Evolutionary conservation across 228 moss, liverwort and hornwort genomes (phyloP), one percentile per base, ranked within the genome.

Genomic region (Sphagnum magellanicum): DNA sequence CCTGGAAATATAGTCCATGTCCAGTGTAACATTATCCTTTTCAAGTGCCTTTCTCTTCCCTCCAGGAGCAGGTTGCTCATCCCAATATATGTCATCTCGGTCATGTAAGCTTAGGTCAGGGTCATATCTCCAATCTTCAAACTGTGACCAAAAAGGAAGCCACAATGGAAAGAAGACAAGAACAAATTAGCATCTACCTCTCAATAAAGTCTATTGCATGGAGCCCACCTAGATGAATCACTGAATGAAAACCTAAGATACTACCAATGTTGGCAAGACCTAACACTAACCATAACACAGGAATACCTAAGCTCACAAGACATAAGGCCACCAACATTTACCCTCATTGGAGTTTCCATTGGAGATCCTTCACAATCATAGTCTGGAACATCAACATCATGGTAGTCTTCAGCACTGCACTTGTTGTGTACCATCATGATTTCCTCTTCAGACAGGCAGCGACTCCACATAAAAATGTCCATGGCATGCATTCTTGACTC

Each of bases 401-500:
- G 91, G 66, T 89, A 91, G 59, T 92, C 95, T 63, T 89, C 88
- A 4, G 87, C 87, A 74, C 81, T 93, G 49, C 90, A 89, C 74
- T 87, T 87, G 57, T 92, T 90, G 68, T 98, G 89, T 50, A 98
- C 93, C 58, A 77, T 71, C 74, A 90, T 64, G 16, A 98, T 90
- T 71, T 98, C 98, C 75, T 98, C 98, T 79, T 98, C 98, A 5
- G 92, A 81, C 68, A 98, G 75, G 69, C 93, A 83, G 62, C 94
- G 87, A 14, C 98, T 91, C 98, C 98, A 98, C 80, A 98, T 83
- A 68, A 98, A 84, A 50, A 98, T 84, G 77, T 98, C 98, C 98
- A 93, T 98, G 17, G 92, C 90, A 71, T 98, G 98, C 98, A 98
- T 98, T 76, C 94, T 87, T 69, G 98, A 89, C 71, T 98, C 98